Evolutionary conservation across 1,139 yeast genomes (phyloP), one percentile per base, ranked within the genome.

Genomic region (Candida frijolesensis): DNA sequence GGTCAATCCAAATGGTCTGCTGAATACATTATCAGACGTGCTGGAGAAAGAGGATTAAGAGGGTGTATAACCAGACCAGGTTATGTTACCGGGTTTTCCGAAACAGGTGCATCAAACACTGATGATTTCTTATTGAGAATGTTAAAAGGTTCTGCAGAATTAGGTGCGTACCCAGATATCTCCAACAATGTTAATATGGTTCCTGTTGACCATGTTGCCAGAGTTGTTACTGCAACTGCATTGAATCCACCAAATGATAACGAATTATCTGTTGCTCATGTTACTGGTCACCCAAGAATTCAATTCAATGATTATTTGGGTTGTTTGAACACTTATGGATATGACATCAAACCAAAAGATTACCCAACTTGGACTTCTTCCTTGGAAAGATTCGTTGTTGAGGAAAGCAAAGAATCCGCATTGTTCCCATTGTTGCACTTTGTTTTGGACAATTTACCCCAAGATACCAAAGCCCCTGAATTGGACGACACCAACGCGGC

Each of bases 1-100:
- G 99, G 99, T 41, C 99, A 94, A 72, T 84, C 96, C 58, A 94
- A 94, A 69, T 94, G 99, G 99, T 91, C 92, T 39, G 96, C 97
- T 16, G 99, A 94, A 71, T 83, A 87, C 62, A 77, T 95, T 45
- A 84, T 90, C 54, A 83, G 98, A 65, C 79, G 79, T 53, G 99
- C 99, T 7, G 98, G 97, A 48, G 79, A 78, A 50, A 76, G 85
- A 53, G 99, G 99, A 4, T 80, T 95, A 57, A 78, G 84, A 56
- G 99, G 99, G 33, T 83, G 94, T 53, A 87, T 94, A 58, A 83
- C 94, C 35, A 83, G 99, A 68, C 98, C 99, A 1, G 99, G 99
- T 42, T 94, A 94, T 64, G 94, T 94, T 45, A 87, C 96, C 54
- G 99, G 99, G 50, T 89, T 84, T 59, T 80, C 94, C 42, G 60